Evolutionary conservation across 2,329 filamentous ascomycete genomes (phyloP), one percentile per base, ranked within the genome.

Genomic region (Trichoderma koningii): DNA sequence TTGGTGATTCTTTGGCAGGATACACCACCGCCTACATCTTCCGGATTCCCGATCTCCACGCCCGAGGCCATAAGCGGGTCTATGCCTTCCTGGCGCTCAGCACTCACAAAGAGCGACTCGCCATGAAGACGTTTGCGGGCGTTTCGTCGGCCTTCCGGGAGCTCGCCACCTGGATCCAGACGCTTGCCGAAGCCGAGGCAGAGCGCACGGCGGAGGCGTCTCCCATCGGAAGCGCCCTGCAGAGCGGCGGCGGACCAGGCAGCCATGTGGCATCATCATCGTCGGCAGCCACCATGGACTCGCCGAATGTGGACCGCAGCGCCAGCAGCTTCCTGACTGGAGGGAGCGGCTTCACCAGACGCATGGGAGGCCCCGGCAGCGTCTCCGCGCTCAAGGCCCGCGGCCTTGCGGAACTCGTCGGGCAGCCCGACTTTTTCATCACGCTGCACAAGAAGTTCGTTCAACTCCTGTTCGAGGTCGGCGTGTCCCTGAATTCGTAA

Each of bases 11-110:
- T 1, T 73, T 83, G 0, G 83, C 87, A 1, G 87, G 87, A 34
- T 89, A 89, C 75, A 90, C 87, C 0, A 90, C 87, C 0, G 87
- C 87, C 15, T 89, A 88, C 74, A 87, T 89, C 68, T 90, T 90
- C 71, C 87, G 87, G 28, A 87, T 90, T 48, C 85, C 87, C 7
- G 87, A 90, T 71, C 80, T 88, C 42, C 87, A 88, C 68, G 87
- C 87, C 15, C 85, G 87, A 14, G 87, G 87, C 5, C 85, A 88
- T 69, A 87, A 88, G 74, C 83, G 87, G n/a, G 85, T 89, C 14
- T 90, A 90, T 71, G 87, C 87, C 12, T 86, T 90, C 66, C 75
- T 90, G 66, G 86, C 87, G 2, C 81, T 89, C 53, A 87, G 83
- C 73, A 89, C 86, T 12, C 85, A 89, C 74, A 84, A 85, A 59